These are phyloP conservation scores for Bimuria novae-zelandiae DNA, from an alignment of 2,329 filamentous ascomycete species.

Conservation along the genomic window DNA sequence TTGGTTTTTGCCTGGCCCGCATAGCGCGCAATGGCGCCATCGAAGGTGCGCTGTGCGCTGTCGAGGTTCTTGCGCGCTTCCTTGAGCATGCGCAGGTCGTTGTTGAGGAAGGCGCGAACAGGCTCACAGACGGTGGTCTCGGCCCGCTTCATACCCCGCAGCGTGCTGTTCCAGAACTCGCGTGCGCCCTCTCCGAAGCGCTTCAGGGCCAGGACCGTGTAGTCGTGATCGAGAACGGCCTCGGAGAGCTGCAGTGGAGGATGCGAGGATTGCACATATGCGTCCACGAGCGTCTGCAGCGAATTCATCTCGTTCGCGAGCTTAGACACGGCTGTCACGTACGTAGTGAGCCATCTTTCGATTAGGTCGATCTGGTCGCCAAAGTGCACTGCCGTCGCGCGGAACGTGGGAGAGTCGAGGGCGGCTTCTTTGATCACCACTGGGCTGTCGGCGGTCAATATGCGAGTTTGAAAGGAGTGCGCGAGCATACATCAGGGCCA, in stretches of 20 bases:
- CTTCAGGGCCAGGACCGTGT: conserved; percentile 84
- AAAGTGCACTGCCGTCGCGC: conserved; percentile 83
- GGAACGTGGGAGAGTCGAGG: conserved; percentile 94
- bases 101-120: conserved; percentile 74
- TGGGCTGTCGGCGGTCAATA: conserved; percentile 56
- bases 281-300: conserved; percentile 79
- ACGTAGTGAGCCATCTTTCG: conserved; percentile 87
- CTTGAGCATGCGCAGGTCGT: conserved; percentile 84
- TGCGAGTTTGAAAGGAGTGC: not conserved
- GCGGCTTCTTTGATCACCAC: conserved; percentile 92
- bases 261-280: conserved; percentile 75
- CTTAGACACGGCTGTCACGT: conserved; percentile 65
- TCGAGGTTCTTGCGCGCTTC: conserved; percentile 79
- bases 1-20: conserved; percentile 87
- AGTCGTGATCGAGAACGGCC: conserved; percentile 90
- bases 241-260: conserved; percentile 77
- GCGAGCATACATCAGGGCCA: conserved; percentile 48
- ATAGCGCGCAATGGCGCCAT: conserved; percentile 80
- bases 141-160: conserved; percentile 75
- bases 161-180: conserved; percentile 82
- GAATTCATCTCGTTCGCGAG: conserved; percentile 68
- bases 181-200: conserved; percentile 82
- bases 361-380: conserved; percentile 88
- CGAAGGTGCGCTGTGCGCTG: conserved; percentile 79
- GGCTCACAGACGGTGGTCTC: conserved; percentile 81